A percentile compares a stretch with the other conserved stretches of the same genome.
Evolutionary conservation across 2,329 filamentous ascomycete genomes (phyloP).

Genomic region (Arthroderma sp.): DNA sequence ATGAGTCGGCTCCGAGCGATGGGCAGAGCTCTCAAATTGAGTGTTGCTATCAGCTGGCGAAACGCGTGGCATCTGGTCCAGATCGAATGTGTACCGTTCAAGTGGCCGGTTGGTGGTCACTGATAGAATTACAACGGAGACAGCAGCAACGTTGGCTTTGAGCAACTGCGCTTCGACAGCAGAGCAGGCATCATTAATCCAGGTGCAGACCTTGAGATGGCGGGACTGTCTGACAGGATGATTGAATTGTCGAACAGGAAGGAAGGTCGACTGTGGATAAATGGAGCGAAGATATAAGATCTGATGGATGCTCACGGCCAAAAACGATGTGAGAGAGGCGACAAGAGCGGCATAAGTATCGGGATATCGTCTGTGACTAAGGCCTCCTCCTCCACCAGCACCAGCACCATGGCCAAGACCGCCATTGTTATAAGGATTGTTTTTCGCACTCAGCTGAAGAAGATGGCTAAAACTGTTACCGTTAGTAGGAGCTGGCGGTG

Average conservation of each 20-base stretch:
- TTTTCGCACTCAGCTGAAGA: too few species aligned
- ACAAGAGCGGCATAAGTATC: constrained; percentile 48
- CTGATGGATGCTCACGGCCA: constrained; percentile 71
- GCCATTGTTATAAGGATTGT: too few species aligned
- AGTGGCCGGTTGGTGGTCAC: constrained; percentile 38
- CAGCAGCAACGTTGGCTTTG: constrained; percentile 40
- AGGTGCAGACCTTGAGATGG: constrained; percentile 72
- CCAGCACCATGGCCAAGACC: too few species aligned
- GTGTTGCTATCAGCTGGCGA: constrained; percentile 35
- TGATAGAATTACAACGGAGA: constrained; percentile 45
- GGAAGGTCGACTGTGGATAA: constrained; percentile 66
- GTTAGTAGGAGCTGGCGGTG: too few species aligned
- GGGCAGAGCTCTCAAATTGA: constrained; percentile 32
- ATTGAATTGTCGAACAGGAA: constrained; percentile 68
- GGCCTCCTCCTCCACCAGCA: too few species aligned
- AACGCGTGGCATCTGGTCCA: constrained; percentile 43
- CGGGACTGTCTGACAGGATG: constrained; percentile 73
- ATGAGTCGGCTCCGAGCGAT: not conserved
- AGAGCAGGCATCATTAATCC: constrained; percentile 68
- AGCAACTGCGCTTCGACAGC: constrained; percentile 59
- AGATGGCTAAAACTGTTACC: too few species aligned
- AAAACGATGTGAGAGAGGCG: constrained; percentile 60
- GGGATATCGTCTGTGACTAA: constrained; percentile 24
- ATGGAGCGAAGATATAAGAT: constrained; percentile 70
- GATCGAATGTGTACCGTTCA: constrained; percentile 48